Evolutionary conservation across 2,329 filamentous ascomycete genomes (phyloP), one percentile per base, ranked within the genome.

Genomic region (Hypomyces rosellus): DNA sequence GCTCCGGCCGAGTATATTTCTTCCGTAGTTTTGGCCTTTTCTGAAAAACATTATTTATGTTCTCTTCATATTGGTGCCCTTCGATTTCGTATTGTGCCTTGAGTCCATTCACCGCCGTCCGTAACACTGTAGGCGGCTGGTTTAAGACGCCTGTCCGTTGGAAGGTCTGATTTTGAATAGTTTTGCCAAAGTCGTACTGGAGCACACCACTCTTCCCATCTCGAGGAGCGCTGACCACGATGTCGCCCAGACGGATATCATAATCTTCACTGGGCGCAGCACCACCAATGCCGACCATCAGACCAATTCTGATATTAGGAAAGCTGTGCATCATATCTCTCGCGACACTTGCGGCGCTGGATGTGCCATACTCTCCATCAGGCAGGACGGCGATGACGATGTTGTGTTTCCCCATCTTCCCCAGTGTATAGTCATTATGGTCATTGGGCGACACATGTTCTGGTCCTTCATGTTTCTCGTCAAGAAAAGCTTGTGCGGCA

Each of bases 401-500:
- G 12, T 59, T 57, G 11, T 60, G 57, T 7, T 18, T 13, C 7
- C 50, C 52, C 5, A 59, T 49, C 2, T 13, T 42, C 3, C 55
- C 58, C 1, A 58, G 49, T 1, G 40, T 46, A 22, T 60, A 59
- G 13, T 18, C 37, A 20, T 55, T 54, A 4, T 37, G 44, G 16
- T 59, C 56, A 7, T 50, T 25, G 34, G 2, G 20, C 1, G 45
- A 6, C 16, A 62, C 61, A 45, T 73, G 65, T 39, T 59, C 52
- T 53, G 43, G 43, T 18, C 33, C 43, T 3, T 46, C 43, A 22
- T 46, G 25, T 18, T 25, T 18, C 18, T 73, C 65, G 43, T 75
- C 71, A 2, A 74, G 66, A 30, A 73, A 65, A 0, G 45, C 56
- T 20, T 57, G 54, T 3, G 71, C 71, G 5, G 71, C 70, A 42